Evolutionary conservation across 176 grass and related monocot genomes (phyloP).

Genomic region (Carex parvula): DNA sequence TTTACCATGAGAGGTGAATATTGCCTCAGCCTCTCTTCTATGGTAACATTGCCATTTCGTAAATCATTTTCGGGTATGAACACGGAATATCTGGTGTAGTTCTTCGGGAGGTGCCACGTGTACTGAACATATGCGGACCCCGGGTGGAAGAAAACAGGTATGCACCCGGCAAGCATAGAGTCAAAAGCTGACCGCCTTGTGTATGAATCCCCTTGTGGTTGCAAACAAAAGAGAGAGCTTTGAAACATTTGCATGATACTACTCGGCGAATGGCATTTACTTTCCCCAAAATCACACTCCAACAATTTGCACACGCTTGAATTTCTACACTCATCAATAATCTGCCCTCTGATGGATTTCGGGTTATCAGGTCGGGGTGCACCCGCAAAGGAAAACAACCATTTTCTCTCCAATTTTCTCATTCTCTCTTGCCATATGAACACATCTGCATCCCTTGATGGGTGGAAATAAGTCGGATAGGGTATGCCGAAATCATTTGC

Average conservation of each 20-base stretch:
- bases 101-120: conserved; percentile 93
- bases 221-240: conserved; percentile 86
- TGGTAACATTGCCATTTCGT: conserved; percentile 46
- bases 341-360: conserved; percentile 71
- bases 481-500: conserved; percentile 89
- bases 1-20: conserved; percentile 50
- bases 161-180: conserved; percentile 87
- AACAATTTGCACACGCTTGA: conserved; percentile 71
- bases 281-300: conserved; percentile 92
- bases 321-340: conserved; percentile 79
- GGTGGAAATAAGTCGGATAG: conserved; percentile 93
- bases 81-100: conserved; percentile 83
- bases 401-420: conserved; percentile 71
- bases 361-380: conserved; percentile 87
- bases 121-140: conserved; percentile 91
- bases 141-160: conserved; percentile 98
- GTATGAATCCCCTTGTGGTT: conserved; percentile 93
- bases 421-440: conserved; percentile 91
- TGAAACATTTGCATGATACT: conserved; percentile 98
- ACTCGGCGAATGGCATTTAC: conserved; percentile 90
- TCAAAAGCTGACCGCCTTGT: conserved; percentile 94
- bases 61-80: conserved; percentile 83
- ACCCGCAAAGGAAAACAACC: conserved; percentile 87
- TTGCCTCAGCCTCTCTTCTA: conserved; percentile 62
- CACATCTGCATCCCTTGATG: conserved; percentile 77